Percentiles rank a stretch among this genome's conserved stretches.
Evolutionary conservation across 495 filamentous ascomycete species (phyloP).

Genomic region (Neurospora discreta): DNA sequence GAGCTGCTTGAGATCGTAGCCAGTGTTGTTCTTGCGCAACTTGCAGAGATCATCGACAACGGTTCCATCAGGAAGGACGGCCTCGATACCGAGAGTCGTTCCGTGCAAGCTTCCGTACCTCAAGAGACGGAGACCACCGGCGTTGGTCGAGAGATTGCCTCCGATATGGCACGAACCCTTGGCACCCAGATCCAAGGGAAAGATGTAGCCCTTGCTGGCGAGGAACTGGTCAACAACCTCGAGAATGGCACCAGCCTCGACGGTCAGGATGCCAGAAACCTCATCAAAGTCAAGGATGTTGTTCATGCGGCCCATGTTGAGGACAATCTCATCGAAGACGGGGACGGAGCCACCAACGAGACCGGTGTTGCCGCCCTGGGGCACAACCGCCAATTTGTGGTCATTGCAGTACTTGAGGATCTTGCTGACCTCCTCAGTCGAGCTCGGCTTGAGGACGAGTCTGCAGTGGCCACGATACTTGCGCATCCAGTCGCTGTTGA

Average conservation of each 20-base stretch:
- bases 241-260: conserved; percentile 81
- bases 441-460: conserved; percentile 74
- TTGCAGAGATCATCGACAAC: conserved; percentile 78
- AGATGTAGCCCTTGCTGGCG: conserved; percentile 68
- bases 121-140: conserved; percentile 79
- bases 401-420: conserved; percentile 91
- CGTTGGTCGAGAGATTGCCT: conserved; percentile 97
- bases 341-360: conserved; percentile 91
- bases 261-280: conserved; percentile 81
- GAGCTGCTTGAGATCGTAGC: conserved; percentile 94
- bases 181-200: conserved; percentile 89
- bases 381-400: conserved; percentile 83
- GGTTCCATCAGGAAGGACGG: conserved; percentile 83
- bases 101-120: conserved; percentile 93
- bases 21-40: conserved; percentile 92
- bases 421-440: conserved; percentile 74
- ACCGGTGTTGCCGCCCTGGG: conserved; percentile 93
- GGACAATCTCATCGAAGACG: conserved; percentile 94
- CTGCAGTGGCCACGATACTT: conserved; percentile 89
- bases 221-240: conserved; percentile 80
- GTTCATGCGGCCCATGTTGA: conserved; percentile 83
- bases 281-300: conserved; percentile 83
- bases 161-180: conserved; percentile 97
- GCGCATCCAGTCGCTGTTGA: conserved; percentile 98
- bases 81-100: conserved; percentile 83